Conservation (phyloP, 83 land plant genomes). For the Larix sibirica region DNA sequence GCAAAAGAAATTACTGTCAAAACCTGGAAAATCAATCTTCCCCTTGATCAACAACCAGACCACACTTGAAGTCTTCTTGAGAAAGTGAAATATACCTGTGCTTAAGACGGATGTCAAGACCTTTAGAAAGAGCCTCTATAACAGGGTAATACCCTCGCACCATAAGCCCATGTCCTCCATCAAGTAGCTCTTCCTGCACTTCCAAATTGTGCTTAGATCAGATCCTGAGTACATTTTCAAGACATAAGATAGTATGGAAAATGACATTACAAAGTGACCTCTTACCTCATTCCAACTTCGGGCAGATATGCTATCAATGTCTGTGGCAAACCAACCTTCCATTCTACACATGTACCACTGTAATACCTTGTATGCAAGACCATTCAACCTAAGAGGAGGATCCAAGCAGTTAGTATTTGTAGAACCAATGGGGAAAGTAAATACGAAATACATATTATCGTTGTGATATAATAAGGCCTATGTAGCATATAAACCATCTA, state of each 20-base stretch:
- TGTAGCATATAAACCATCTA: too few species aligned
- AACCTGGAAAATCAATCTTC: neutral
- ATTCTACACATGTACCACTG: constrained; percentile 92
- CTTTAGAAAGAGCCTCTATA: constrained; percentile 62
- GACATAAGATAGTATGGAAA: neutral
- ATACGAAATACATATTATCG: too few species aligned
- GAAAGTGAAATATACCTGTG: constrained; percentile 51
- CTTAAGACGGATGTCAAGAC: constrained; percentile 67
- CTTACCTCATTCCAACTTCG: constrained; percentile 80
- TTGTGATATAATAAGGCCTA: too few species aligned
- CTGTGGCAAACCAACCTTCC: constrained; percentile 97
- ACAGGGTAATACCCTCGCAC: constrained; percentile 83
- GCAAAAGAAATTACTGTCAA: neutral
- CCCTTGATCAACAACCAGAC: neutral
- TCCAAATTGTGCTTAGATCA: neutral
- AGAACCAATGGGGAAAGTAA: too few species aligned
- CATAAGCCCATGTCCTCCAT: constrained; percentile 91
- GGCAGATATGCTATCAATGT: constrained; percentile 75
- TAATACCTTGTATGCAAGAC: constrained; percentile 71
- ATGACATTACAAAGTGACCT: neutral
- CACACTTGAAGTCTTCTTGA: too few species aligned
- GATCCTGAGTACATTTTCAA: too few species aligned
- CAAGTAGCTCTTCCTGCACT: constrained; percentile 70
- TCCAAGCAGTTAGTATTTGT: too few species aligned
- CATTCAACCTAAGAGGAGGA: constrained; percentile 45